Evolutionary conservation across 225 moss, liverwort and hornwort species (phyloP), one percentile per base, ranked within the genome.

Genomic region (Marchantia paleacea): DNA sequence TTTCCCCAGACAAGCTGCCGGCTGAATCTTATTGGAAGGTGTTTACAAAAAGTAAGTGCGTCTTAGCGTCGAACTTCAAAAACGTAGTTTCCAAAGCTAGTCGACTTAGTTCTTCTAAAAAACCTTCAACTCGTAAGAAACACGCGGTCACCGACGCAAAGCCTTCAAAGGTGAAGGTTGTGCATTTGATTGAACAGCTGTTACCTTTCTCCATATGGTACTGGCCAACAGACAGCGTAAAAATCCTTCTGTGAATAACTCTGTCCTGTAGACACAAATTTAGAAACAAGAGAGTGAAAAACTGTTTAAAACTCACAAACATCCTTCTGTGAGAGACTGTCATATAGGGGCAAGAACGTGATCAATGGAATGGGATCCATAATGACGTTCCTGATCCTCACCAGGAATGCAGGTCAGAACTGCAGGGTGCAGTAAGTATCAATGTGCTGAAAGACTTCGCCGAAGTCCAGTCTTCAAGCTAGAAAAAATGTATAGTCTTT

Each of bases 11-110:
- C 22, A 72, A 50, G 51, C 72, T 22, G 72, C 72, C 19, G 51
- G 72, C 51, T 72, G 72, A 72, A 50, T 22, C 50, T 51, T 72
- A 72, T n/a, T 22, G 14, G 52, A 50, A 72, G 72, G 28, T 29
- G 51, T n/a, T 51, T 50, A 72, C 20, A n/a, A 72, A 22, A 51
- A 22, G 72, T 52, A 51, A 51, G 50, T 19, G 11, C n/a, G 9
- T 72, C 50, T 72, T 72, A 51, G 8, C 72, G n/a, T 51, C 19
- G 70, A 24, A 18, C 51, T 24, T 24, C 8, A 51, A 49, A 48
- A 15, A 71, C 71, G 47, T 47, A 22, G 52, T 51, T 14, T 51
- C 15, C 50, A 50, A 24, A 19, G 72, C 72, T 72, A 51, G 72
- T 69, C 47, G 39, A 12, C n/a, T 12, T 19, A 49, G 0, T 20